Evolutionary conservation across 2,329 filamentous ascomycete genomes (phyloP).

Genomic region (Fusarium torreyae): DNA sequence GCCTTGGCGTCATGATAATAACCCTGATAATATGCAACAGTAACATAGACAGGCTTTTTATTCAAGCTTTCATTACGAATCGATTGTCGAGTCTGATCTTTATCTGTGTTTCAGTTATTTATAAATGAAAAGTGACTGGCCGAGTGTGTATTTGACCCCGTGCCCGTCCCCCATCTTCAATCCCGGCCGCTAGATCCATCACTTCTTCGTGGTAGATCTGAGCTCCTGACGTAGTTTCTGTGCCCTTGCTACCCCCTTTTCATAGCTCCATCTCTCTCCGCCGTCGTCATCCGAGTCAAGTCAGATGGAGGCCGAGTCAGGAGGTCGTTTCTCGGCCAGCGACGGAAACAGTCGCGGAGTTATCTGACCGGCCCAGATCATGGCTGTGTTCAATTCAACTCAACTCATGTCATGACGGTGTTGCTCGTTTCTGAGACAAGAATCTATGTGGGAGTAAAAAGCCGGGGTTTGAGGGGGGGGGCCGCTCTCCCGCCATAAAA

Average conservation of each 20-base stretch:
- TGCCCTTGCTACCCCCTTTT: conserved; percentile 27
- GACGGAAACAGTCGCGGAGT: conserved; percentile 22
- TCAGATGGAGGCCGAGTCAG: conserved; percentile 50
- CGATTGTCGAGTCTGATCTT: neutral
- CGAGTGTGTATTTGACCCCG: conserved; percentile 12
- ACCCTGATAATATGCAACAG: conserved; percentile 12
- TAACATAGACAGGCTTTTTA: conserved; percentile 1
- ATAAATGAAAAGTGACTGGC: conserved; percentile 10
- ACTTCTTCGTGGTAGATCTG: conserved; percentile 38
- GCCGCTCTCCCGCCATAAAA: conserved; percentile 32
- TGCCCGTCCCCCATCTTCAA: conserved; percentile 33
- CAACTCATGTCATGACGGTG: conserved; percentile 1
- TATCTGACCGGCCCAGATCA: conserved; percentile 5
- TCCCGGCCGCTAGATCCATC: conserved; percentile 34
- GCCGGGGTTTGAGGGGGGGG: conserved; percentile 17
- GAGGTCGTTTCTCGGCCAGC: conserved; percentile 46
- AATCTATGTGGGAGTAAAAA: conserved; percentile 11
- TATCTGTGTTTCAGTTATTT: conserved; percentile 11
- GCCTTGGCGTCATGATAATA: conserved; percentile 9
- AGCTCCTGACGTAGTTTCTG: conserved; percentile 39
- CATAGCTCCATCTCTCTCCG: conserved; percentile 38
- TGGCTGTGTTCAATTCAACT: neutral
- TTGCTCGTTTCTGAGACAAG: conserved; percentile 30
- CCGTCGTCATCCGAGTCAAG: conserved; percentile 51
- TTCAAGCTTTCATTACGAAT: neutral